Evolutionary conservation across 805 yeast genomes (phyloP), one percentile per base, ranked within the genome.

Genomic region (Komagataella phaffii): DNA sequence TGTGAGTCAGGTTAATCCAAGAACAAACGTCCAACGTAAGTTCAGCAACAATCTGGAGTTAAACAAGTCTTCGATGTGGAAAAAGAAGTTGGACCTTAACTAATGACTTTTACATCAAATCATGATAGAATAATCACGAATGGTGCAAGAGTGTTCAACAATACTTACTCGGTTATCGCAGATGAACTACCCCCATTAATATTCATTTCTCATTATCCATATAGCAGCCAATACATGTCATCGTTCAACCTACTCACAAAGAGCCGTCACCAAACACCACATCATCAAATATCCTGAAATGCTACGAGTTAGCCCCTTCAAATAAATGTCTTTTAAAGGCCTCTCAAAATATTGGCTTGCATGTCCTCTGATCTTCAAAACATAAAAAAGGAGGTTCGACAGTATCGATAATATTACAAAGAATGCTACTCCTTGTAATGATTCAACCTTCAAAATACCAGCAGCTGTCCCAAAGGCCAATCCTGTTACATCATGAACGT

Each of bases 191-290:
- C 36, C n/a, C 12, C 40, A 30, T 14, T 10, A 14, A 30, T 30
- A 14, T 8, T 30, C 8, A 5, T 30, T 14, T 10, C 40, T 30
- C 40, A 10, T 10, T 30, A 30, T 10, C 6, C 14, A 1, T 30
- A 14, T 10, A 30, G 14, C 4, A 30, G 14, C 3, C 40, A 30
- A 10, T 10, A 30, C 12, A 30, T 30, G 40, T 30, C 40, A 30
- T 30, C 40, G 12, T 4, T 5, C n/a, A 10, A 5, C 5, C 40
- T 30, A 30, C 14, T 30, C 40, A 14, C 40, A 30, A 8, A 77
- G 57, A 1, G 79, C 80, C 57, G 69, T 71, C 14, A 76, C 65
- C 53, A 79, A 64, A 49, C 83, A 77, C 85, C 85, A 79, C 58
- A 79, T 72, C 74, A 79, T 74, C 7, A 76, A 67, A 56, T 67